Evolutionary conservation across 2,329 filamentous ascomycete species (phyloP), one percentile per base, ranked within the genome.

Genomic region (Pseudodiploospora longispora): DNA sequence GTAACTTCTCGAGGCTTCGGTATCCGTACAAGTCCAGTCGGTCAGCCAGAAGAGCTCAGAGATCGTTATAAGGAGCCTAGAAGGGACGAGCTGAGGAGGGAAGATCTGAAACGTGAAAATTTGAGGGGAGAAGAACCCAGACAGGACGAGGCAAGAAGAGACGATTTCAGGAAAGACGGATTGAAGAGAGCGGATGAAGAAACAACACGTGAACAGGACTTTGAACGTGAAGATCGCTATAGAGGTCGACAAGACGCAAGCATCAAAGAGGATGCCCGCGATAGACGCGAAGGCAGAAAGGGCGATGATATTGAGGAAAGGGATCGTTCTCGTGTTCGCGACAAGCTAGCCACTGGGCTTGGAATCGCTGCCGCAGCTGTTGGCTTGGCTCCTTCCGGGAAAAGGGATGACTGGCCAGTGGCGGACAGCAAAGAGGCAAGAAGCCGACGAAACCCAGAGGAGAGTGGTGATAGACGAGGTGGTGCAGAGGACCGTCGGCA

Each of bases 281-380:
- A 64, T 33, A 55, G 51, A 30, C 54, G 56, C 27, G 62, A 60
- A 32, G 57, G 55, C 43, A 59, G 57, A 43, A 57, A 49, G 38
- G 55, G 50, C 6, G 55, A 58, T 4, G 60, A 64, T 7, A 57
- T 59, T 2, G 64, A 63, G 44, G 65, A 66, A 36, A 66, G 46
- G 19, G 19, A 27, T 12, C 6, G 62, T 27, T 64, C 65, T 38
- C 68, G 68, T 41, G 55, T 70, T 31, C 67, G 70, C 33, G 73
- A 77, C 38, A 76, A 72, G 49, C 59, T 75, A 27, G 62, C 64
- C 6, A 60, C 67, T 6, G 74, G 73, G 1, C 59, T 76, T 4
- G 68, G 72, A 30, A 65, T 71, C 27, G 71, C 69, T 30, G 73
- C 72, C 71, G 69, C 70, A 4, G 68, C 73, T 4, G 63, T 76